A percentile compares a stretch with the other conserved stretches of the same genome.
Conservation (phyloP, 768 basidiomycete genomes). For the Suillus discolor region DNA sequence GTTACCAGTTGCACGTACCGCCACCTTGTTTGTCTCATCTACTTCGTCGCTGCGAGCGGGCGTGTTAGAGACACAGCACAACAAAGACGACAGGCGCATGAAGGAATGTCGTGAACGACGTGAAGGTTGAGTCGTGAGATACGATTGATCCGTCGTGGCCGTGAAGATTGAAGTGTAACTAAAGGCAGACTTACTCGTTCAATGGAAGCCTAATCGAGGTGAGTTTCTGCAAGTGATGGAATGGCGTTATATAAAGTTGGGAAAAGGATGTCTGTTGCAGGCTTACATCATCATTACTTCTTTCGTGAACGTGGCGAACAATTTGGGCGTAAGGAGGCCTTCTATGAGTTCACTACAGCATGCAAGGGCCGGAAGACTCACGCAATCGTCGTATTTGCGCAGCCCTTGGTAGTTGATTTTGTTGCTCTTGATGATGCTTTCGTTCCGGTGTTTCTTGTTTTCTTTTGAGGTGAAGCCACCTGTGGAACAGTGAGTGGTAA, state of each 20-base stretch:
- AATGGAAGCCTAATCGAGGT: conserved; percentile 24
- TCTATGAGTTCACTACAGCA: background rate
- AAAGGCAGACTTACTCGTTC: conserved; percentile 34
- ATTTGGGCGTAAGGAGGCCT: conserved; percentile 7
- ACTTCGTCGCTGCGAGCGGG: conserved; percentile 53
- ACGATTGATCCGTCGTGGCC: conserved; percentile 15
- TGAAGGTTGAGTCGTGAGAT: conserved; percentile 10
- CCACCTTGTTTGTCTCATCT: conserved; percentile 33
- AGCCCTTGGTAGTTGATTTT: conserved; percentile 20
- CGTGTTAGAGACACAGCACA: conserved; percentile 66
- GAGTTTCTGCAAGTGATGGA: conserved; percentile 26
- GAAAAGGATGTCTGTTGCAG: conserved; percentile 14
- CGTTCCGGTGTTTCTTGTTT: conserved; percentile 36
- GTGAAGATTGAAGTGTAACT: conserved; percentile 17
- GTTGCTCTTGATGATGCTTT: conserved; percentile 18
- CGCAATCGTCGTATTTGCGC: conserved; percentile 19
- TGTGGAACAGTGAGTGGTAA: conserved; percentile 11
- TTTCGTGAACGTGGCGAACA: conserved; percentile 11
- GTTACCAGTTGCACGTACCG: conserved; percentile 24
- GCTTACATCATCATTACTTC: conserved; percentile 38
- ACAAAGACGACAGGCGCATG: conserved; percentile 64
- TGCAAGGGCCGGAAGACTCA: conserved; percentile 16
- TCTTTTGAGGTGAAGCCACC: conserved; percentile 41
- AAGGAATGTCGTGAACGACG: conserved; percentile 32
- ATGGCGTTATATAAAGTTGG: conserved; percentile 16